phyloP scores from a whole-genome alignment of 1,284 basidiomycete species.

The Phaffia rhodozyma region DNA sequence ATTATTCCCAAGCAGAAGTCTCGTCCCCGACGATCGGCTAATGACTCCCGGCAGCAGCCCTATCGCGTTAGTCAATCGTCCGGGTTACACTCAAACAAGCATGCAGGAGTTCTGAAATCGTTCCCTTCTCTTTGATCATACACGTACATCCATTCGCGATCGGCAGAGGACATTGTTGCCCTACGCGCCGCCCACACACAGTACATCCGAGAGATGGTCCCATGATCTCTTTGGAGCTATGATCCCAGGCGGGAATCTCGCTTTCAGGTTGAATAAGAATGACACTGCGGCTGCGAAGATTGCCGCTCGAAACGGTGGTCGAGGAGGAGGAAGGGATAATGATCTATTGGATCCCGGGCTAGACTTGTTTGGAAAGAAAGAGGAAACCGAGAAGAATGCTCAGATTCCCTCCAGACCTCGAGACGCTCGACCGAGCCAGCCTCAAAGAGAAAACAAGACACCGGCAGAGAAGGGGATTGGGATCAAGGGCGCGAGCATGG shows the following conservation, averaged over 20 bases:
- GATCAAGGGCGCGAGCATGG: constrained; percentile 10
- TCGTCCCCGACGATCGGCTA: no score
- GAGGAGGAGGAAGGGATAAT: not conserved
- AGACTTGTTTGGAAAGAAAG: not conserved
- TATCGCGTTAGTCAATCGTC: no score
- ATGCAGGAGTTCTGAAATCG: no score
- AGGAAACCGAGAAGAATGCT: no score
- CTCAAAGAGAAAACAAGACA: not conserved
- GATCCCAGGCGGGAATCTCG: constrained; percentile 11
- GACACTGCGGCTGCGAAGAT: not conserved
- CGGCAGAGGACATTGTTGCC: no score
- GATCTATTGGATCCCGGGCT: constrained; percentile 7
- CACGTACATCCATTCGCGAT: no score
- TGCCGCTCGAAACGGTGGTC: constrained; percentile 1
- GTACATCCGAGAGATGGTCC: not conserved
- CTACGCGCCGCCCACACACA: not conserved
- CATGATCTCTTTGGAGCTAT: constrained; percentile 14
- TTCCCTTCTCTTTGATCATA: no score
- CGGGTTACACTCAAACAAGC: no score
- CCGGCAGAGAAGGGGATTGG: not conserved
- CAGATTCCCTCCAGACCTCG: no score
- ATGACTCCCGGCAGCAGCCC: no score
- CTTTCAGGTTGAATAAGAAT: not conserved
- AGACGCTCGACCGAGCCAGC: not conserved
- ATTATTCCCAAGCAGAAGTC: no score